These are phyloP conservation scores for Phytophthora nicotianae DNA, from an alignment of 352 stramenopile species.

Conservation along the genomic window DNA sequence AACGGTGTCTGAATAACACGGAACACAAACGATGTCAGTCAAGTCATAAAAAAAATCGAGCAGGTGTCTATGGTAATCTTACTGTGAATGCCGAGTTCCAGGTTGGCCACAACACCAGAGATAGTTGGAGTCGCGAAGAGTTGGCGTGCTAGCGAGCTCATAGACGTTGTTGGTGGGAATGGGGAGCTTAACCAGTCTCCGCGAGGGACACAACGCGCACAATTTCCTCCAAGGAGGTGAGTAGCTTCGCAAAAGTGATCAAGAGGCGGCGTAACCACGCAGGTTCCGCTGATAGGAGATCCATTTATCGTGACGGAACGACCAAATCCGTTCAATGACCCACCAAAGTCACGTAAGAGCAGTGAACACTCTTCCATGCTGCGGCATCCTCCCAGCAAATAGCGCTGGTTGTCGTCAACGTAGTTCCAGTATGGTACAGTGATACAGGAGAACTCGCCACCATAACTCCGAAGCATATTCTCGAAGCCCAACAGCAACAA, in stretches of 20 bases:
- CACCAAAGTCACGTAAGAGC: conserved; percentile 74
- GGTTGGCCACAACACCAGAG: conserved; percentile 56
- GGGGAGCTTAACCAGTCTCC: conserved; percentile 55
- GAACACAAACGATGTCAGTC: conserved; percentile 15
- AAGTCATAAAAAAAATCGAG: background rate
- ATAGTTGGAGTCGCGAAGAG: conserved; percentile 77
- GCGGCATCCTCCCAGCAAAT: conserved; percentile 56
- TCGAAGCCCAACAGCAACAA: conserved; percentile 82
- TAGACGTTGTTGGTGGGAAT: conserved; percentile 71
- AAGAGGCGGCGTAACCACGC: conserved; percentile 46
- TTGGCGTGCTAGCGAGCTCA: conserved; percentile 78
- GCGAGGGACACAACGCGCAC: conserved; percentile 72
- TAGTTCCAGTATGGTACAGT: conserved; percentile 91
- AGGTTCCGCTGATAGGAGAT: conserved; percentile 63
- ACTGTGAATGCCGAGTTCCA: conserved; percentile 84
- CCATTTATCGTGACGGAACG: conserved; percentile 71
- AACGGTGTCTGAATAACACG: conserved; percentile 64
- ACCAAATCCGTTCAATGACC: conserved; percentile 43
- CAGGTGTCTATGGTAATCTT: conserved; percentile 24
- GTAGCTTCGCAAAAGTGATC: conserved; percentile 86
- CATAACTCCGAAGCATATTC: conserved; percentile 85
- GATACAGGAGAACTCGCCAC: conserved; percentile 81
- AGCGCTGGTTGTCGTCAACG: conserved; percentile 79
- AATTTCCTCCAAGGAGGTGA: conserved; percentile 37
- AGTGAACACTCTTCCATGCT: conserved; percentile 80